phyloP scores from a whole-genome alignment of 164 flowering plant genomes.

The Vitis rupestris region DNA sequence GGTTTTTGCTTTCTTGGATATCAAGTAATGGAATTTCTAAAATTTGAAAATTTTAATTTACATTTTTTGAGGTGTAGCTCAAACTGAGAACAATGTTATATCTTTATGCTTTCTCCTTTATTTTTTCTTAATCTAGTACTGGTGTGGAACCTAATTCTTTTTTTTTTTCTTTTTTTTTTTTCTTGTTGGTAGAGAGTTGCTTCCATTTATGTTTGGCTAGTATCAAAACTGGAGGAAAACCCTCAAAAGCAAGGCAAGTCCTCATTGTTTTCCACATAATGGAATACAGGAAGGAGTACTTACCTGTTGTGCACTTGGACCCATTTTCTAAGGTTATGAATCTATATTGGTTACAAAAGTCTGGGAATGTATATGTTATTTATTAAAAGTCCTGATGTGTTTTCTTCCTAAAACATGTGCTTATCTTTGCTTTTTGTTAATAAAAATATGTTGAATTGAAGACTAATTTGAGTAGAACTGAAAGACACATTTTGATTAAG shows the following conservation, averaged over 20 bases:
- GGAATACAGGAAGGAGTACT: slow-evolving; percentile 90
- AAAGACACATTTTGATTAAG: slow-evolving; percentile 61
- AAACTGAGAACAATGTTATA: not conserved
- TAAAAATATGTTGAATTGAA: slow-evolving; percentile 85
- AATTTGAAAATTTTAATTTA: too few species aligned
- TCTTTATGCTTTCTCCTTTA: not conserved
- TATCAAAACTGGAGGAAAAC: too few species aligned
- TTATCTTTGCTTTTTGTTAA: not conserved
- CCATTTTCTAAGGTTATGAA: slow-evolving; percentile 56
- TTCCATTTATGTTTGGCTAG: too few species aligned
- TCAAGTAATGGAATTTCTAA: too few species aligned
- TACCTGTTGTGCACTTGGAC: slow-evolving; percentile 74
- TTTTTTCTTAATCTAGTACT: not conserved
- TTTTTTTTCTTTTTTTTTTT: not conserved
- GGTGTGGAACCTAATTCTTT: slow-evolving; percentile 4
- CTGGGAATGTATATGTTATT: not conserved
- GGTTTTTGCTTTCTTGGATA: too few species aligned
- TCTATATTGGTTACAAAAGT: not conserved
- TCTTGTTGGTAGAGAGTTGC: slow-evolving; percentile 38
- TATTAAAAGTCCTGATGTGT: not conserved
- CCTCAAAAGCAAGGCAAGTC: too few species aligned
- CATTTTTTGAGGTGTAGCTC: not conserved
- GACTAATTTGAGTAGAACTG: slow-evolving; percentile 74
- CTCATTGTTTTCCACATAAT: slow-evolving; percentile 58
- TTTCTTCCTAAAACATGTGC: slow-evolving; percentile 1